Evolutionary conservation across 345 rosid species (phyloP), one percentile per base, ranked within the genome.

Genomic region (Triadica sebifera): DNA sequence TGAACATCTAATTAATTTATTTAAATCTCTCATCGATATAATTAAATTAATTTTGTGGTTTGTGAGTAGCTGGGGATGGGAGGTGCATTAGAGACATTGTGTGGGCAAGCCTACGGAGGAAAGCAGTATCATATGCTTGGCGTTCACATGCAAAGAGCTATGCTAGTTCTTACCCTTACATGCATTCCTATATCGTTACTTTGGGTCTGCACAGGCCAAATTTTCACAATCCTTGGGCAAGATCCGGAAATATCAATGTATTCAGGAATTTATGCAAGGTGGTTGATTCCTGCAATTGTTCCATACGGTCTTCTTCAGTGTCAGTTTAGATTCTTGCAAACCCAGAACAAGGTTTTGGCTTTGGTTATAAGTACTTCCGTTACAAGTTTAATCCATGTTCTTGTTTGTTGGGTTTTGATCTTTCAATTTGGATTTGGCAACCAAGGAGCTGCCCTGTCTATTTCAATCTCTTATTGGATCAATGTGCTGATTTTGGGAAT

Each of bases 41-140:
- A n/a, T n/a, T n/a, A n/a, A n/a, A n/a, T n/a, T n/a, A n/a, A n/a
- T n/a, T n/a, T n/a, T n/a, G n/a, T n/a, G n/a, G n/a, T n/a, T 52
- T 0, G 2, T 59, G 47, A 56, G 24, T 13, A 83, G 86, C 75
- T 80, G 64, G 86, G 86, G 45, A 77, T 83, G 86, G 84, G 80
- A 65, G 39, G 84, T 68, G 86, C 86, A 50, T 62, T 77, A 59
- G 86, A 80, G 65, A 83, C 86, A 34, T 64, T 80, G 3, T 79
- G 80, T 34, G 83, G 86, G 4, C 86, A 80, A 55, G 81, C 86
- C 52, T 77, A 77, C 53, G 83, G 86, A 52, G 81, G 81, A 39
- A 59, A 53, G 47, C 81, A 80, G 67, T 78, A 78, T 65, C 78
- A 67, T 15, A 70, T 78, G 82, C 77, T 81, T 4, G 86, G 84